Conservation (phyloP, 2,329 filamentous ascomycete species). For the Beauveria sp. region DNA sequence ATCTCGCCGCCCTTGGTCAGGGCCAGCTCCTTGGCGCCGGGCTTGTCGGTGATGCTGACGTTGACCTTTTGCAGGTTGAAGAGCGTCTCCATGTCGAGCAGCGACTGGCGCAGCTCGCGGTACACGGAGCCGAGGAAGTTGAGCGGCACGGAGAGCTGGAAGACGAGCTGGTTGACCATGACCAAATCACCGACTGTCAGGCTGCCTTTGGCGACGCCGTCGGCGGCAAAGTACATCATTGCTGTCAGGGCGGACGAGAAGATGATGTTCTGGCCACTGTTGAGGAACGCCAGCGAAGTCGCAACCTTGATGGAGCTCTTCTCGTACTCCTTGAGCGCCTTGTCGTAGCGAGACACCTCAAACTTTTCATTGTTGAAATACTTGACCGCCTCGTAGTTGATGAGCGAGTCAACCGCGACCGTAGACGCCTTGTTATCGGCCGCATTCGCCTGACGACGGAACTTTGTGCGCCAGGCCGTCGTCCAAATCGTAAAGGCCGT, state of each 20-base stretch:
- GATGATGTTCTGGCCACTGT: slow-evolving; percentile 93
- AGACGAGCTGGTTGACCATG: slow-evolving; percentile 98
- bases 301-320: slow-evolving; percentile 94
- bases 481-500: slow-evolving; percentile 96
- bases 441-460: slow-evolving; percentile 87
- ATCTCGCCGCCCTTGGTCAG: slow-evolving; percentile 80
- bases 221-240: slow-evolving; percentile 97
- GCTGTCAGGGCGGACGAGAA: slow-evolving; percentile 88
- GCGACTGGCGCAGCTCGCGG: slow-evolving; percentile 84
- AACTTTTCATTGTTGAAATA: slow-evolving; percentile 99
- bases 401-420: slow-evolving; percentile 89
- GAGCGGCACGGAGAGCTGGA: slow-evolving; percentile 91
- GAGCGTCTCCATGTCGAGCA: slow-evolving; percentile 96
- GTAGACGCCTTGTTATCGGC: slow-evolving; percentile 95
- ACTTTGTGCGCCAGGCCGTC: slow-evolving; percentile 95
- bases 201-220: slow-evolving; percentile 73
- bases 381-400: slow-evolving; percentile 99
- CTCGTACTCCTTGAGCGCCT: slow-evolving; percentile 78
- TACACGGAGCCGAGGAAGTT: slow-evolving; percentile 99
- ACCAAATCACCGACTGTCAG: slow-evolving; percentile 93
- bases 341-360: slow-evolving; percentile 84
- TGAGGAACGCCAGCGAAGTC: slow-evolving; percentile 86
- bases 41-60: slow-evolving; percentile 70
- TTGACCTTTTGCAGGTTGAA: slow-evolving; percentile 98
- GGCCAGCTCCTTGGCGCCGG: slow-evolving; percentile 63